Conservation (phyloP, 2,329 filamentous ascomycete species). For the Pseudogymnoascus sp. region DNA sequence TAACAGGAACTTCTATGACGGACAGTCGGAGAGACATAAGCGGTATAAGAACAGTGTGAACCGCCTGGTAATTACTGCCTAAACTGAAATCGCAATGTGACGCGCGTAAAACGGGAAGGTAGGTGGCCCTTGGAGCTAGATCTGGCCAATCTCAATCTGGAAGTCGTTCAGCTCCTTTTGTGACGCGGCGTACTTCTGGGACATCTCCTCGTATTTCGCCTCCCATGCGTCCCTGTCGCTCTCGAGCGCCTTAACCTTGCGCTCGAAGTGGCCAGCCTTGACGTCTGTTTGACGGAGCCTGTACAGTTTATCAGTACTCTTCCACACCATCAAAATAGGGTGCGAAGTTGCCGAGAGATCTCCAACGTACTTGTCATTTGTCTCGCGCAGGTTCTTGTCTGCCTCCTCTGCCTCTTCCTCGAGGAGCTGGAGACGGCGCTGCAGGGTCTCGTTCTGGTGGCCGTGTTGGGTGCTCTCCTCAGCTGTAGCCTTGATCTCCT, state of each 20-base stretch:
- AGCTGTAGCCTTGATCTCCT: constrained; percentile 80
- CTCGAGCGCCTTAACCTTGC: constrained; percentile 97
- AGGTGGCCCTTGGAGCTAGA: constrained; percentile 44
- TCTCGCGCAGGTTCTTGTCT: constrained; percentile 92
- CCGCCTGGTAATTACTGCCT: constrained; percentile 1
- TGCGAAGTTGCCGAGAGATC: constrained; percentile 3
- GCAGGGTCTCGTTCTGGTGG: constrained; percentile 84
- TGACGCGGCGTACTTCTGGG: constrained; percentile 74
- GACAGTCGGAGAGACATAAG: background rate
- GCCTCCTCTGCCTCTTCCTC: constrained; percentile 97
- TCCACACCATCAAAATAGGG: constrained; percentile 9
- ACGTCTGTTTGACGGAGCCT: constrained; percentile 98
- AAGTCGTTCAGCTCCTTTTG: constrained; percentile 91
- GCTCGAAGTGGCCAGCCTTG: constrained; percentile 98
- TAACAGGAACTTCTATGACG: constrained; percentile 5
- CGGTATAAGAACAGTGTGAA: constrained; percentile 2
- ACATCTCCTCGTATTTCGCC: constrained; percentile 95
- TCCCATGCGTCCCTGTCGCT: constrained; percentile 90
- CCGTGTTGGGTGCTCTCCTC: constrained; percentile 76
- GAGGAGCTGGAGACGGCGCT: constrained; percentile 87
- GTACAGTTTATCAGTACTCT: constrained; percentile 15
- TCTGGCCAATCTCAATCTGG: constrained; percentile 85
- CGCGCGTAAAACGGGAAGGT: constrained; percentile 3
- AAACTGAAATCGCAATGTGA: constrained; percentile 8
- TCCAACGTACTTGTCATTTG: constrained; percentile 87